Base-by-base conservation (phyloP, 2,329 filamentous ascomycete genomes). In the Fusarium stilboides region DNA sequence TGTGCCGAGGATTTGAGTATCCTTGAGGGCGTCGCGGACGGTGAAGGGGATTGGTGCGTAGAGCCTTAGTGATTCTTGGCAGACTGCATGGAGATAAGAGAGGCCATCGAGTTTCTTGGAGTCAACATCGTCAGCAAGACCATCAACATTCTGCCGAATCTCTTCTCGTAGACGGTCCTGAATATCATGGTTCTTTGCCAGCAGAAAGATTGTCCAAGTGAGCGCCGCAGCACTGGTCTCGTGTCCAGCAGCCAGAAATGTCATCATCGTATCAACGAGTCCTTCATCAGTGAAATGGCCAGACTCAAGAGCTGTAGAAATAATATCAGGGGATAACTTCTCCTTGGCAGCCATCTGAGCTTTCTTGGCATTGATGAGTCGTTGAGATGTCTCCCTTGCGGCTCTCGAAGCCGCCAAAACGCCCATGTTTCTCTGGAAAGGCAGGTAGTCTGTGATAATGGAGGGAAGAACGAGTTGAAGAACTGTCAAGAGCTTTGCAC, bases 211-310 rank as follows among this genome's bases (percentile, higher is more conserved):
- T 0, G 78, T 77, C 82, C 82, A 84, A 1, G 78, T 79, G 47
- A 84, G 75, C 0, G 80, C 72, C 0, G 77, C 76, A 3, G 82
- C 81, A 2, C 81, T 84, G 1, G 82, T 84, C 58, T 84, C 82
- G 46, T 84, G 82, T 0, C 82, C 82, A 76, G 71, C 63, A 4
- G 63, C 63, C 13, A 66, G 19, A 26, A 66, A 66, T 8, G 63
- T 66, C 62, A 66, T 66, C 63, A 66, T 66, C 0, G 61, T 66
- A 22, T 66, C 63, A 3, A 66, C 62, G 1, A 66, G 63, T 0
- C 63, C 63, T 8, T 66, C 63, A 13, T 66, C 63, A 0, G 55
- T 66, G 8, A 82, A 83, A 34, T 55, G 63, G 1, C 65, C 61
- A 10, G 71, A 71, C 10, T 65, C 55, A 3, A 82, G 62, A 2